Evolutionary conservation across 2,329 filamentous ascomycete genomes (phyloP).

Genomic region (Colletotrichum theobromicola): DNA sequence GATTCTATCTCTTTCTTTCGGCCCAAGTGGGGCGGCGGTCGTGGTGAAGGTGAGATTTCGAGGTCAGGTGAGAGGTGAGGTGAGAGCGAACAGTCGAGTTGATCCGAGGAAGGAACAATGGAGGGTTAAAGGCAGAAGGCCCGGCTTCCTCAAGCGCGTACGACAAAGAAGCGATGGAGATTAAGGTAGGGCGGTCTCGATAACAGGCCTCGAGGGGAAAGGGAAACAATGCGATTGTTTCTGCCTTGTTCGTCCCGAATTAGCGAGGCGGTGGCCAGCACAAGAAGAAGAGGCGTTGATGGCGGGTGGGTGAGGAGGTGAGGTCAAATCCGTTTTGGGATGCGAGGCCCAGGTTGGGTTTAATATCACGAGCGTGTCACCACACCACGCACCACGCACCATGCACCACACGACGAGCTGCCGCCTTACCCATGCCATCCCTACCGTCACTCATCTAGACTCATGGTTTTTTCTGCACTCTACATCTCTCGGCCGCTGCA

Average conservation of each 20-base stretch:
- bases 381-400: not conserved
- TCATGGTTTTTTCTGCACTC: not conserved
- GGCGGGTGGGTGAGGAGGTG: not conserved
- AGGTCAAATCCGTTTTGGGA: conserved; percentile 5
- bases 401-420: not conserved
- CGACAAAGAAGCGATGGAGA: not conserved
- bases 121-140: not conserved
- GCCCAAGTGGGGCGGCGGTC: not conserved
- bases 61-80: not conserved
- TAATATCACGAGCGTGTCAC: conserved; percentile 15
- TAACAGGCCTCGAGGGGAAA: conserved; percentile 11
- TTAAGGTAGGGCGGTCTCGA: conserved; percentile 5
- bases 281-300: not conserved
- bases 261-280: not conserved
- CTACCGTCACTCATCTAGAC: conserved; percentile 4
- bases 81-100: conserved; percentile 1
- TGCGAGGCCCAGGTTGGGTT: conserved; percentile 5
- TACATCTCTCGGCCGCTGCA: not conserved
- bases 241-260: conserved; percentile 5
- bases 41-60: not conserved
- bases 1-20: not conserved
- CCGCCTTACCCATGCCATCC: conserved; percentile 9
- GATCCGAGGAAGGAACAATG: conserved; percentile 4
- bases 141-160: conserved; percentile 15
- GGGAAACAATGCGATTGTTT: conserved; percentile 21